Evolutionary conservation across 106 monocot genomes (phyloP), one percentile per base, ranked within the genome.

Genomic region (Triglochin maritima): DNA sequence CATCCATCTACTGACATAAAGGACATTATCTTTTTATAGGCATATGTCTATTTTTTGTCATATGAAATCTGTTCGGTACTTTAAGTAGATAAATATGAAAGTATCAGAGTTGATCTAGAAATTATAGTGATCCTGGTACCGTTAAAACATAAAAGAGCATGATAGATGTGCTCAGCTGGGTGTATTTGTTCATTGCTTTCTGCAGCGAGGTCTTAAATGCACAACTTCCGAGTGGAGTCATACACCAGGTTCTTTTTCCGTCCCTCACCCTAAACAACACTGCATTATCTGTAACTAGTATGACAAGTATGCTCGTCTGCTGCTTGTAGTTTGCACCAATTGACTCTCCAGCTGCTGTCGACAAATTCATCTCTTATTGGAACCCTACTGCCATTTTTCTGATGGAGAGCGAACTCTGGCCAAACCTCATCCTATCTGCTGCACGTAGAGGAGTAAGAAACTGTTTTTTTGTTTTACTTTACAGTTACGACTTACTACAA

Each of bases 361-460:
- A 82, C 44, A 66, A 51, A 13, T 96, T 96, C 79, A 72, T 96
- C 50, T 59, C 51, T 11, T 84, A 91, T 50, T 96, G 96, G 96
- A 67, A 76, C 11, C 96, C 96, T 17, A 63, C 17, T 65, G 87
- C 82, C 3, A 72, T 96, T 42, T 73, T 96, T 72, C 75, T 96
- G 60, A 84, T 96, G 78, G 96, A 96, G 71, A 96, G 91, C 80
- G 96, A 96, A 71, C 84, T 96, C 17, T 96, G 96, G 96, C 96
- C 96, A 5, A 96, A 96, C 71, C 88, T 96, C 62, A 91, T 96
- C 53, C 63, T 96, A 52, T 91, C 81, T 74, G 85, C 96, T 50
- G 70, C 82, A 50, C 65, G 68, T 46, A 91, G 81, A 79, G 82
- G 88, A 67, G 96, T 96, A 65, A 66, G 66, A 52, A 8, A 6